Evolutionary conservation across 164 flowering plant genomes (phyloP).

Genomic region (Malania oleifera): DNA sequence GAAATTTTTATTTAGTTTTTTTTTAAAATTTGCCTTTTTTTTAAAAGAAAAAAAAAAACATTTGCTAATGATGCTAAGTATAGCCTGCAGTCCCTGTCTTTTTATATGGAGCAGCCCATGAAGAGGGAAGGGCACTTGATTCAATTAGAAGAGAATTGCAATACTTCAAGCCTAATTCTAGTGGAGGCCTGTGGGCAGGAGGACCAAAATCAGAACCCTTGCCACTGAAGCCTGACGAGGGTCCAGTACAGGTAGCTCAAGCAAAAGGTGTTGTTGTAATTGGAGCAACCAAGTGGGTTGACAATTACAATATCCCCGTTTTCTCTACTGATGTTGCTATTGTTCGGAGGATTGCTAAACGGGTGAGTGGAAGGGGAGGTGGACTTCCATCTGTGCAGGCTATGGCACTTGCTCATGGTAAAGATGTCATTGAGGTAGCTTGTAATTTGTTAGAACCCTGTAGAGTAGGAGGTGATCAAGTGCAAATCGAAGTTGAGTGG

Average conservation of each 20-base stretch:
- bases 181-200: conserved; percentile 50
- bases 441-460: conserved; percentile 64
- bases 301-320: conserved; percentile 65
- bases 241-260: conserved; percentile 37
- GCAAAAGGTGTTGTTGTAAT: conserved; percentile 53
- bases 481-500: conserved; percentile 59
- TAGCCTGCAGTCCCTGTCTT: conserved; percentile 57
- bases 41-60: background rate
- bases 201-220: conserved; percentile 30
- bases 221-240: conserved; percentile 46
- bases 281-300: conserved; percentile 66
- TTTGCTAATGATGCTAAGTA: conserved; percentile 9
- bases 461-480: conserved; percentile 41
- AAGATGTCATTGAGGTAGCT: conserved; percentile 51
- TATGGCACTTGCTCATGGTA: conserved; percentile 61
- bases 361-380: conserved; percentile 62
- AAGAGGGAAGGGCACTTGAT: conserved; percentile 44
- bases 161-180: conserved; percentile 56
- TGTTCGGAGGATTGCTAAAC: conserved; percentile 51
- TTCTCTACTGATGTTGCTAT: conserved; percentile 37
- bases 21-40: background rate
- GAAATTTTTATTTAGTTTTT: too few relatives aligned
- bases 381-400: conserved; percentile 70
- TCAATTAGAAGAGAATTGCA: conserved; percentile 57
- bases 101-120: conserved; percentile 66